Evolutionary conservation across 2,329 filamentous ascomycete species (phyloP).

Genomic region (Cylindrodendrum hubeiense): DNA sequence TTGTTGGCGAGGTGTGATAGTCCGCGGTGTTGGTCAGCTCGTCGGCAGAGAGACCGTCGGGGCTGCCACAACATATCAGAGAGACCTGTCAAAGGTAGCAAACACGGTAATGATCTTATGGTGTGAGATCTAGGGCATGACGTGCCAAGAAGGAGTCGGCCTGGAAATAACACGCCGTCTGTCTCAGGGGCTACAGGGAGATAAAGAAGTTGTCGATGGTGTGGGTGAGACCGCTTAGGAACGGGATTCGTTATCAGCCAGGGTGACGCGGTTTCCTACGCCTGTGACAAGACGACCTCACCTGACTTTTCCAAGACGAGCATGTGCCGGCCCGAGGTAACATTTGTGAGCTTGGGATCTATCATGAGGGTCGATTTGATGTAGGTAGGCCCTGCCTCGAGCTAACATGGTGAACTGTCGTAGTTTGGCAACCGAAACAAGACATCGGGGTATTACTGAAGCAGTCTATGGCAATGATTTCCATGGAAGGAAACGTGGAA

Average conservation of each 20-base stretch:
- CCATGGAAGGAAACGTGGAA: neutral
- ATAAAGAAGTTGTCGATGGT: slow-evolving; percentile 65
- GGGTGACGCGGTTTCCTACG: slow-evolving; percentile 57
- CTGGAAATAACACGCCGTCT: slow-evolving; percentile 55
- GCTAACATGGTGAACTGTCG: slow-evolving; percentile 48
- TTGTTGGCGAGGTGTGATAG: slow-evolving; percentile 69
- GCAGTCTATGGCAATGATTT: neutral
- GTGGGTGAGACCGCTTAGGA: slow-evolving; percentile 64
- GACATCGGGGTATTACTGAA: slow-evolving; percentile 60
- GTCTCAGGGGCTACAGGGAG: slow-evolving; percentile 60
- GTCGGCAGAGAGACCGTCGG: slow-evolving; percentile 59
- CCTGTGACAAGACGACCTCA: slow-evolving; percentile 63
- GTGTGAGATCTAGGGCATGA: slow-evolving; percentile 57
- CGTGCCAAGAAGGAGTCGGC: slow-evolving; percentile 54
- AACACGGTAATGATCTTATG: slow-evolving; percentile 70
- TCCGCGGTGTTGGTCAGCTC: slow-evolving; percentile 66
- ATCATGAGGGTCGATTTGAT: slow-evolving; percentile 60
- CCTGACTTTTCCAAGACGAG: slow-evolving; percentile 59
- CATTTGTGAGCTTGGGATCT: slow-evolving; percentile 58
- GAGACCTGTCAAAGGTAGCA: slow-evolving; percentile 61
- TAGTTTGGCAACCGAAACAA: slow-evolving; percentile 58
- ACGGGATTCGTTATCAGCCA: slow-evolving; percentile 59
- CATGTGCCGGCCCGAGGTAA: slow-evolving; percentile 63
- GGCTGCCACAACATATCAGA: slow-evolving; percentile 51
- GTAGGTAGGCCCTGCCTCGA: slow-evolving; percentile 52